Evolutionary conservation across 2,329 filamentous ascomycete genomes (phyloP).

Genomic region (Fusarium kyushuense): DNA sequence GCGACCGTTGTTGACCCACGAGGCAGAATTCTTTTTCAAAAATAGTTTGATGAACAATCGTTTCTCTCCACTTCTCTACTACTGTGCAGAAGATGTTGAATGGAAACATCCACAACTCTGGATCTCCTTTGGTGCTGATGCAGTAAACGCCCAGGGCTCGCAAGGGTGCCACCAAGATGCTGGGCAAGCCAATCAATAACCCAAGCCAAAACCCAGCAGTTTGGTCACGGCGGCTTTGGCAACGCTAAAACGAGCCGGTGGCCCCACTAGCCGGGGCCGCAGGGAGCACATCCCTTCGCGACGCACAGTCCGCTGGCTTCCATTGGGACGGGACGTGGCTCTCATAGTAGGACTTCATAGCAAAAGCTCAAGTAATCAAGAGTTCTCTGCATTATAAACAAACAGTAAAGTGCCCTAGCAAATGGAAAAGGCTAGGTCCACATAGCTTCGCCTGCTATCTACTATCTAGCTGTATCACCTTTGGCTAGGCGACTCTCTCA

Average conservation of each 20-base stretch:
- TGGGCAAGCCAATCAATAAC: conserved; percentile 42
- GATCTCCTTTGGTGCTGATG: conserved; percentile 23
- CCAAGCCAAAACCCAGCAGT: conserved; percentile 48
- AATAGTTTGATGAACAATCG: conserved; percentile 20
- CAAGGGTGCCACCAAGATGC: conserved; percentile 26
- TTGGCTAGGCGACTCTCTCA: background rate
- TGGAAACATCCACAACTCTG: conserved; percentile 17
- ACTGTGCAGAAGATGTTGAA: background rate
- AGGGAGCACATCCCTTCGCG: conserved; percentile 26
- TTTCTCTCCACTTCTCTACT: conserved; percentile 9
- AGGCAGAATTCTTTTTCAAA: conserved; percentile 11
- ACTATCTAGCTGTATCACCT: background rate
- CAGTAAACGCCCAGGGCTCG: conserved; percentile 37
- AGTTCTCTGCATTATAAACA: background rate
- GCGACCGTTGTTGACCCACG: background rate
- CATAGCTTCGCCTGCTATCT: background rate
- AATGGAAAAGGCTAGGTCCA: background rate
- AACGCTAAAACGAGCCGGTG: conserved; percentile 48
- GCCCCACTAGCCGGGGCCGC: conserved; percentile 44
- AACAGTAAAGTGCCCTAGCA: background rate
- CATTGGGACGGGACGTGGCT: background rate
- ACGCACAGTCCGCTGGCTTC: conserved; percentile 26
- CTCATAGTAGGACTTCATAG: background rate
- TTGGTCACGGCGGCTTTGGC: conserved; percentile 52
- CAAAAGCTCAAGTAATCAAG: background rate